Conservation (phyloP, 176 grass and related monocot species). For the Typha latifolia region DNA sequence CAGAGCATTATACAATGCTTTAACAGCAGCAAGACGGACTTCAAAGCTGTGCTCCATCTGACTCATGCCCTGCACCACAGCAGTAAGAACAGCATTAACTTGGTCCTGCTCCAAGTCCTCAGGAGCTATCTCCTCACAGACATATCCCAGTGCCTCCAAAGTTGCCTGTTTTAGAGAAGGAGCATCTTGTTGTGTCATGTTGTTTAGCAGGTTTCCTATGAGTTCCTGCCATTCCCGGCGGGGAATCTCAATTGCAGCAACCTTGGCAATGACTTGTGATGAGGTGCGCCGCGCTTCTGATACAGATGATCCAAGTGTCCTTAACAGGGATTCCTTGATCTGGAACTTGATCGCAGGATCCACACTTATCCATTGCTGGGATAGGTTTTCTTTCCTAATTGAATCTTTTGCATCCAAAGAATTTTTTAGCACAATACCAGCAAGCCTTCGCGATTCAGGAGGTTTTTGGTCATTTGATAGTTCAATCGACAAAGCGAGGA, state of each 20-base stretch:
- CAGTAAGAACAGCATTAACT: slow-evolving; percentile 60
- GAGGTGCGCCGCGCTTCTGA: slow-evolving; percentile 42
- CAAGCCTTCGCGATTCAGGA: slow-evolving; percentile 57
- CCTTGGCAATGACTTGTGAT: slow-evolving; percentile 59
- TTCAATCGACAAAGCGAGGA: slow-evolving; percentile 36
- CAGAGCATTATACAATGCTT: slow-evolving; percentile 56
- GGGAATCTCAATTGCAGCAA: slow-evolving; percentile 56
- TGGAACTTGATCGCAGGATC: slow-evolving; percentile 44
- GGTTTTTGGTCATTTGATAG: slow-evolving; percentile 51
- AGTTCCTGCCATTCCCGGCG: slow-evolving; percentile 48
- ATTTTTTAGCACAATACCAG: slow-evolving; percentile 59
- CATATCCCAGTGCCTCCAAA: slow-evolving; percentile 48
- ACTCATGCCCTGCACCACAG: slow-evolving; percentile 67
- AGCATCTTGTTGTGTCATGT: slow-evolving; percentile 46
- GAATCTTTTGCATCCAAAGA: slow-evolving; percentile 59
- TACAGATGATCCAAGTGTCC: slow-evolving; percentile 40
- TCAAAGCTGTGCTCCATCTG: slow-evolving; percentile 35
- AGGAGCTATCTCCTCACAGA: slow-evolving; percentile 64
- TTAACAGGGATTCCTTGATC: slow-evolving; percentile 43
- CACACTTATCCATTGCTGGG: slow-evolving; percentile 36
- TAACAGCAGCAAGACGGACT: slow-evolving; percentile 48
- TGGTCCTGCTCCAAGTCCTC: slow-evolving; percentile 54
- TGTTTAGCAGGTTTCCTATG: slow-evolving; percentile 31
- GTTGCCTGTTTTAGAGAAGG: slow-evolving; percentile 45
- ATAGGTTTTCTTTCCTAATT: slow-evolving; percentile 30